Base-by-base conservation (phyloP, 78 protist species). In the Paratrimastix pyriformis region DNA sequence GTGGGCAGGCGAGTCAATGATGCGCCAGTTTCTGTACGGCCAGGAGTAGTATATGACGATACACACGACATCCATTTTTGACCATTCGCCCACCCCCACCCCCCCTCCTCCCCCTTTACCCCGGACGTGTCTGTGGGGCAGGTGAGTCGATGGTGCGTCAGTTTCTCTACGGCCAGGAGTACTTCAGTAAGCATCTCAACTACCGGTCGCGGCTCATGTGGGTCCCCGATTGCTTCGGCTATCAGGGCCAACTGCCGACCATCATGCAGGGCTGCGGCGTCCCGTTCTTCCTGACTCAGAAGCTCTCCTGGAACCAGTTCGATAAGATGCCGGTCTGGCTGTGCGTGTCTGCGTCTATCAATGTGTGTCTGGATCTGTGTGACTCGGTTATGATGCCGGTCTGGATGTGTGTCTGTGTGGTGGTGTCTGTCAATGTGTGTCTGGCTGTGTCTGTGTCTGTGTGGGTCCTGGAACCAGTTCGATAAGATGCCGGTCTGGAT, bases 141-240 rank as follows among this genome's bases (percentile, higher is more conserved):
- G n/a, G 91, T 18, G 93, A 89, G 39, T n/a, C 80, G 21, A 65
- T 89, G n/a, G 80, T 79, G 18, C 48, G 93, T 15, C 91, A 89
- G 64, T 86, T 89, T 46, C 44, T 87, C 5, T 57, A 48, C 26
- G 93, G 93, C 3, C 88, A 89, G 65, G 21, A 57, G 29, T 87
- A 69, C 35, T 89, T 89, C 40, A 48, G 71, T 32, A 11, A 55
- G 33, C 83, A 84, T 21, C 87, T 89, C 50, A 6, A 8, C 54
- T 2, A 50, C 18, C 13, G n/a, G 2, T 50, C 54, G 38, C 1
- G 35, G 1, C 76, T 57, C 48, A 82, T 88, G 43, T 89, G 84
- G 80, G 74, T 89, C n/a, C 93, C 93, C 0, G 93, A 89, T 43
- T 81, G 89, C 15, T 82, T 84, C 24, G 77, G 83, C 24, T 88